Base-by-base conservation (phyloP, 805 yeast species). In the Cyberlindnera lachancei region DNA sequence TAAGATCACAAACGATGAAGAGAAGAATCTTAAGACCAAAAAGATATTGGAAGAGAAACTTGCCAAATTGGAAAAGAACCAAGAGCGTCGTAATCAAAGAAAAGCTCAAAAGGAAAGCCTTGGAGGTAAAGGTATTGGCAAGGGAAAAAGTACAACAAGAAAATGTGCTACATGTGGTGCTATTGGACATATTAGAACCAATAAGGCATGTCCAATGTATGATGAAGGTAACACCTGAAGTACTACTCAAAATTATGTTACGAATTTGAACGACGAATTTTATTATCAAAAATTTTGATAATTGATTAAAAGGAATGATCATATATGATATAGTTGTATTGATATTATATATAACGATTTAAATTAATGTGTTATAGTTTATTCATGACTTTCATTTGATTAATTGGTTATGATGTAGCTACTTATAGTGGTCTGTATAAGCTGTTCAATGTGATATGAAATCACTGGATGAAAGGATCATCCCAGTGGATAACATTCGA, bases 121-220 rank as follows among this genome's bases (percentile, higher is more conserved):
- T 7, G 31, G 29, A 7, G 45, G 46, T 7, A 47, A 44, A 18
- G 58, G 55, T 14, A 25, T 33, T 19, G 55, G 55, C 1, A 57
- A 58, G 28, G 52, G 56, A 2, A 62, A 58, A 34, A 58, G 60
- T 30, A 61, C 66, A 1, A 79, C 81, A 7, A 67, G 98, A 53
- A 75, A 85, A 50, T 90, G 98, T 61, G 88, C 94, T 4, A 80
- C 92, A 0, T 90, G 98, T 67, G 97, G 97, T 15, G 92, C 90
- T 10, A 69, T 83, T 41, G 98, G 97, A 0, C 98, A 90, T 55
- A 90, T 90, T 40, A 72, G 92, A 53, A 90, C 98, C 3, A 87
- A 86, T 54, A 68, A 68, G 42, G 64, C 90, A 2, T 90, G 98
- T 61, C 98, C 97, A 12, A 68, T 87, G 71, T 90, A 83, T 53